Evolutionary conservation across 2,329 filamentous ascomycete species (phyloP), one percentile per base, ranked within the genome.

Genomic region (Fusarium tjaetaba): DNA sequence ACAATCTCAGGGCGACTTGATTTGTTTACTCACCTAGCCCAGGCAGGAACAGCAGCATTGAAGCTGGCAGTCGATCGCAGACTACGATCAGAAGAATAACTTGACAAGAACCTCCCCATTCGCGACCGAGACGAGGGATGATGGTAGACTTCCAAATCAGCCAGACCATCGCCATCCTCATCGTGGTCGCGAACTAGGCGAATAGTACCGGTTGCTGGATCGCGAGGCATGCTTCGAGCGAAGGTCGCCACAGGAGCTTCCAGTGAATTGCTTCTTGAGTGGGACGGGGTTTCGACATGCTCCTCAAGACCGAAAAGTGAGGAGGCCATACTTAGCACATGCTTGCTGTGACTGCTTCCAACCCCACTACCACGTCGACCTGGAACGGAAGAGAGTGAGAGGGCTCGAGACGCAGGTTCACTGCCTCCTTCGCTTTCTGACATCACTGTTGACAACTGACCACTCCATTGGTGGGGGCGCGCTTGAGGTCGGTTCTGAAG

Each of bases 81-180:
- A 69, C 86, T 87, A 22, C 86, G 84, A 61, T 89, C 87, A 1
- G 87, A 88, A 13, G 84, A 81, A 53, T 84, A 83, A 70, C 81
- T 85, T 39, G 85, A 85, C 65, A 88, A 84, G 62, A 88, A 86
- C 20, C 85, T 84, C 4, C 86, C 86, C n/a, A 91, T 80, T 32
- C 86, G 86, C 14, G 84, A 84, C 45, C 88, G 85, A 1, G 90
- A 91, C 16, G 88, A 85, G 28, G 87, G 85, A 55, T 85, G 83
- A 24, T 86, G 84, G 30, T 89, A 81, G 28, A 86, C 82, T 41
- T 89, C 85, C 55, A 92, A 82, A 65, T 92, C 90, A 10, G 88
- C 87, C 30, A 92, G 83, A 4, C 89, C 89, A 76, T 92, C 90
- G 8, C 90, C 89, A 72, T 92, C 84, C 78, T 92, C 90, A 71